These are phyloP conservation scores for Cornus kousa DNA, from an alignment of 148 eudicot species.

Conservation along the genomic window DNA sequence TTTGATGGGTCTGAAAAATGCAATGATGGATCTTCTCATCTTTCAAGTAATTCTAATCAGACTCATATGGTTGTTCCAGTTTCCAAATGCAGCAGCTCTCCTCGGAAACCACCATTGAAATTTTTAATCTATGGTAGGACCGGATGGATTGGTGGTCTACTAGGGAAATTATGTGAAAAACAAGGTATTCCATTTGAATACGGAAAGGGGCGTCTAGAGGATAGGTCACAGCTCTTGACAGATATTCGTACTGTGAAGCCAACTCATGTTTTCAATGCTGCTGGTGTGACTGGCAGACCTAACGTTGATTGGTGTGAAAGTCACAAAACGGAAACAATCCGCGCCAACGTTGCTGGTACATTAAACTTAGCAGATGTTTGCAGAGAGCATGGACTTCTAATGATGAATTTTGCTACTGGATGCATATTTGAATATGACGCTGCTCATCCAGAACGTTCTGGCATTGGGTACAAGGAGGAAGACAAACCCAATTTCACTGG, in stretches of 20 bases:
- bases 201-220: slow-evolving; percentile 60
- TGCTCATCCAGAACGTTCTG: slow-evolving; percentile 59
- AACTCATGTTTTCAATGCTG: slow-evolving; percentile 65
- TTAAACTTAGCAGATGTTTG: slow-evolving; percentile 60
- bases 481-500: slow-evolving; percentile 65
- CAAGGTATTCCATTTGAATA: slow-evolving; percentile 52
- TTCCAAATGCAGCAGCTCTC: slow-evolving; percentile 26
- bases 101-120: slow-evolving; percentile 34
- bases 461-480: slow-evolving; percentile 66
- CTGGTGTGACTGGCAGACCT: slow-evolving; percentile 74
- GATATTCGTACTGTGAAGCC: slow-evolving; percentile 52
- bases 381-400: slow-evolving; percentile 51
- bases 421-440: slow-evolving; percentile 66
- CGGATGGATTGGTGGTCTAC: slow-evolving; percentile 68
- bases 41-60: slow-evolving; percentile 18
- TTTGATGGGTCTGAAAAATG: slow-evolving; percentile 32
- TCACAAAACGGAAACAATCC: slow-evolving; percentile 66
- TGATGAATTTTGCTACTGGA: slow-evolving; percentile 74
- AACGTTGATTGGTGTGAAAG: slow-evolving; percentile 76
- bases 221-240: slow-evolving; percentile 36
- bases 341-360: slow-evolving; percentile 61
- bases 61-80: slow-evolving; percentile 27
- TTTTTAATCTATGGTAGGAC: slow-evolving; percentile 62
- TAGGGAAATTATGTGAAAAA: slow-evolving; percentile 55
- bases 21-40: slow-evolving; percentile 13